These are phyloP conservation scores for Cyamopsis tetragonoloba DNA, from an alignment of 306 rosid genomes.

Conservation along the genomic window DNA sequence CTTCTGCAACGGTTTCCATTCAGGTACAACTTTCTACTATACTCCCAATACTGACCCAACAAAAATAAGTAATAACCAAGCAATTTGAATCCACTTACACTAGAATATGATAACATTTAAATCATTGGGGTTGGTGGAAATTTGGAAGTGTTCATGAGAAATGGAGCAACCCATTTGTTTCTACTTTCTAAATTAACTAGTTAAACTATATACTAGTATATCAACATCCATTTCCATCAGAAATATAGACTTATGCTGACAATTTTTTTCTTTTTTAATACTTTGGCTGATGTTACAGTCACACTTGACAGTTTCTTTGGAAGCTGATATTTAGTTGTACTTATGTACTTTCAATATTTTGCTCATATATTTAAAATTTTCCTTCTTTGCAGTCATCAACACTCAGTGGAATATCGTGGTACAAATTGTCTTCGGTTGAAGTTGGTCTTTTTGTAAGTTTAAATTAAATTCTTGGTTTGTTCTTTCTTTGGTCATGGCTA, in stretches of 20 bases:
- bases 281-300: constrained; percentile 3
- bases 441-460: constrained; percentile 86
- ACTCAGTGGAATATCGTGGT: constrained; percentile 86
- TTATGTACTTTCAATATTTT: background rate
- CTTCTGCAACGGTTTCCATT: constrained; percentile 74
- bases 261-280: constrained; percentile 5
- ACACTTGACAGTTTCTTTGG: background rate
- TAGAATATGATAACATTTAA: too few species aligned
- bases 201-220: background rate
- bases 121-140: too few species aligned
- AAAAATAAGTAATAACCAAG: too few species aligned
- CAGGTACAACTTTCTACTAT: constrained; percentile 45
- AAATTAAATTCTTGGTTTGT: background rate
- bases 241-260: background rate
- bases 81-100: too few species aligned
- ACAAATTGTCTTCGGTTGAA: constrained; percentile 67
- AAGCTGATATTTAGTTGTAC: constrained; percentile 16
- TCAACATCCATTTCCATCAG: too few species aligned
- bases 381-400: constrained; percentile 63
- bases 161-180: too few species aligned
- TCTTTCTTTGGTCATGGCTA: constrained; percentile 15
- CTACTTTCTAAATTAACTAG: too few species aligned
- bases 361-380: constrained; percentile 16
- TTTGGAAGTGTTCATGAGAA: too few species aligned
- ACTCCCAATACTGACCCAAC: background rate